Conservation (phyloP, 768 basidiomycete species). For the Lactifluus piperatus region DNA sequence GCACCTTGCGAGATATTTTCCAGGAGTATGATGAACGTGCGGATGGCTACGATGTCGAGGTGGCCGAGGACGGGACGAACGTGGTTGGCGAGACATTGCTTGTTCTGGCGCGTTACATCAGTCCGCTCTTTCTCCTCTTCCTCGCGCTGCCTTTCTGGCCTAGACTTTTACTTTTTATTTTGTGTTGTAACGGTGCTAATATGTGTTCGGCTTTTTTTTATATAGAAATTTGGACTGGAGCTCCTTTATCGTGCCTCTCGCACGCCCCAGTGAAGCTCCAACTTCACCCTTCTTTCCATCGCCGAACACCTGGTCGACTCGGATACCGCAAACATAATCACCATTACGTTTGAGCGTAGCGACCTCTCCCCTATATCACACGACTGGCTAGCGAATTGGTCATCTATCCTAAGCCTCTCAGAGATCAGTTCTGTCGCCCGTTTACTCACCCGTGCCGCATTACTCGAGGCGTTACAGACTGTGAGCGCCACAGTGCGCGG, state of each 20-base stretch:
- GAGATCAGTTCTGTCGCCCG: too few species aligned
- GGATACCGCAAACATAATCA: too few species aligned
- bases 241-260: slow-evolving; percentile 43
- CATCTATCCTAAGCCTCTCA: too few species aligned
- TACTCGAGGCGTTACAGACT: too few species aligned
- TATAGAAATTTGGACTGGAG: slow-evolving; percentile 38
- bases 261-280: slow-evolving; percentile 45
- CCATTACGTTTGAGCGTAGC: too few species aligned
- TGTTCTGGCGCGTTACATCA: slow-evolving; percentile 51
- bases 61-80: slow-evolving; percentile 50
- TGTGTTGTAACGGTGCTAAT: slow-evolving; percentile 1
- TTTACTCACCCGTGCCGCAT: too few species aligned
- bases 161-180: not conserved
- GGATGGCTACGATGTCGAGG: slow-evolving; percentile 51
- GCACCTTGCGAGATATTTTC: slow-evolving; percentile 61
- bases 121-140: slow-evolving; percentile 28
- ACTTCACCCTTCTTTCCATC: slow-evolving; percentile 51
- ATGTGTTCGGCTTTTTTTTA: not conserved
- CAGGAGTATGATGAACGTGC: slow-evolving; percentile 55
- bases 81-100: slow-evolving; percentile 55
- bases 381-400: too few species aligned
- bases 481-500: too few species aligned
- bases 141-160: too few species aligned
- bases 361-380: too few species aligned
- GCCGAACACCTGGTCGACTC: too few species aligned